phyloP scores from a whole-genome alignment of 2,329 filamentous ascomycete species.

The Penicillium sp. region DNA sequence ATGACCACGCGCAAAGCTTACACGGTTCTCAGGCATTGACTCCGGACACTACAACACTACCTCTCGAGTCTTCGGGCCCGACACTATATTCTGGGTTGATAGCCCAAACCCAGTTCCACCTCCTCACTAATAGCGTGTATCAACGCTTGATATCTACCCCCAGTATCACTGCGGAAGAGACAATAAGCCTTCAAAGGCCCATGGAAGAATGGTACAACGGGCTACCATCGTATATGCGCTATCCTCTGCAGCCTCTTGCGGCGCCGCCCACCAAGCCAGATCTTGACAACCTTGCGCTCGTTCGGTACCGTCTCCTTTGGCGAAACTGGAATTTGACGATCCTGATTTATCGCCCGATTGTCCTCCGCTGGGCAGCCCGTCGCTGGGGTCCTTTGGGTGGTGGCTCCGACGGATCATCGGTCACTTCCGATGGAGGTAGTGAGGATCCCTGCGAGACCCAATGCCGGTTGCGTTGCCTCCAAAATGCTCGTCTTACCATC shows the following conservation, averaged over 20 bases:
- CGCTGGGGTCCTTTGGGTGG: constrained; percentile 26
- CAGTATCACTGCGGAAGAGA: constrained; percentile 37
- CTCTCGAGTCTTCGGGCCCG: constrained; percentile 32
- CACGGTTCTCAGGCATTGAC: constrained; percentile 27
- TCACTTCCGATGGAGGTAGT: constrained; percentile 19
- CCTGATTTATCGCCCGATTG: constrained; percentile 39
- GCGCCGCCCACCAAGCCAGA: constrained; percentile 25
- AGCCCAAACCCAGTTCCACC: constrained; percentile 39
- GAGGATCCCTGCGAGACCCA: constrained; percentile 35
- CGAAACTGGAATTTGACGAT: constrained; percentile 41
- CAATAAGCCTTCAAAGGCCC: constrained; percentile 35
- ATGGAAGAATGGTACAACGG: constrained; percentile 40
- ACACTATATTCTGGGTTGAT: constrained; percentile 42
- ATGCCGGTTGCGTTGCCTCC: constrained; percentile 36
- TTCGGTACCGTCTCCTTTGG: constrained; percentile 39
- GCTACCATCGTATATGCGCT: constrained; percentile 38
- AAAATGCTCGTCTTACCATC: constrained; percentile 39
- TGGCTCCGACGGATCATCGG: constrained; percentile 14
- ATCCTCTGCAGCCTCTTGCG: constrained; percentile 20
- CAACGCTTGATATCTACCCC: constrained; percentile 42
- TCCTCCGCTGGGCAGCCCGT: constrained; percentile 37
- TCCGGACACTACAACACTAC: constrained; percentile 31
- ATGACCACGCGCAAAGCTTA: background rate
- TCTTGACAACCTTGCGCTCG: constrained; percentile 33
- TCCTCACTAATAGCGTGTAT: constrained; percentile 41